Conservation (phyloP, 208 protist genomes). For the Trypanosoma lewisi region DNA sequence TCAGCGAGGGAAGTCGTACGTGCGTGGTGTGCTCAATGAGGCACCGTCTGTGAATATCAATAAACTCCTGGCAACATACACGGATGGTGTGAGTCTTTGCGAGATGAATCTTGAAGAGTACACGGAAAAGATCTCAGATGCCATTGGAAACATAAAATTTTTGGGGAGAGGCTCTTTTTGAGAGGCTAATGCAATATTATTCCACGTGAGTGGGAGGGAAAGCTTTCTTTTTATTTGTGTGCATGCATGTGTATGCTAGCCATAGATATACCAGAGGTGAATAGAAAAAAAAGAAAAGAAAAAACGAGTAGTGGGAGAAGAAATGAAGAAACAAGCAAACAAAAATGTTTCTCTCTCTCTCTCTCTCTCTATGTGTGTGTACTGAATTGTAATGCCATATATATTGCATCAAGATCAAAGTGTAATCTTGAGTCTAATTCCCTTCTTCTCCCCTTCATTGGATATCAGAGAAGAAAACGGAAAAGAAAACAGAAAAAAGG, state of each 20-base stretch:
- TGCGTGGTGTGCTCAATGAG: constrained; percentile 33
- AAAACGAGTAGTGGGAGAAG: too few relatives aligned
- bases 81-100: constrained; percentile 3
- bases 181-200: background rate
- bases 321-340: too few relatives aligned
- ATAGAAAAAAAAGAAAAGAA: constrained; percentile 5
- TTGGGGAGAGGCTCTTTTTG: constrained; percentile 14
- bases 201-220: background rate
- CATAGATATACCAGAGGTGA: background rate
- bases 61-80: constrained; percentile 7
- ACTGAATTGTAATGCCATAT: too few relatives aligned
- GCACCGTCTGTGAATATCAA: constrained; percentile 26
- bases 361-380: too few relatives aligned
- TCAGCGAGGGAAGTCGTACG: constrained; percentile 44
- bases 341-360: too few relatives aligned
- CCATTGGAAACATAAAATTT: constrained; percentile 24
- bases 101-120: background rate
- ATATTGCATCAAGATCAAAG: too few relatives aligned
- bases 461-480: too few relatives aligned
- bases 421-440: too few relatives aligned
- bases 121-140: constrained; percentile 16
- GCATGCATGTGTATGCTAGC: background rate
- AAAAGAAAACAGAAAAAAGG: too few relatives aligned
- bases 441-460: too few relatives aligned
- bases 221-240: too few relatives aligned